Evolutionary conservation across 2,329 filamentous ascomycete species (phyloP), one percentile per base, ranked within the genome.

Genomic region (Emergomyces orientalis): DNA sequence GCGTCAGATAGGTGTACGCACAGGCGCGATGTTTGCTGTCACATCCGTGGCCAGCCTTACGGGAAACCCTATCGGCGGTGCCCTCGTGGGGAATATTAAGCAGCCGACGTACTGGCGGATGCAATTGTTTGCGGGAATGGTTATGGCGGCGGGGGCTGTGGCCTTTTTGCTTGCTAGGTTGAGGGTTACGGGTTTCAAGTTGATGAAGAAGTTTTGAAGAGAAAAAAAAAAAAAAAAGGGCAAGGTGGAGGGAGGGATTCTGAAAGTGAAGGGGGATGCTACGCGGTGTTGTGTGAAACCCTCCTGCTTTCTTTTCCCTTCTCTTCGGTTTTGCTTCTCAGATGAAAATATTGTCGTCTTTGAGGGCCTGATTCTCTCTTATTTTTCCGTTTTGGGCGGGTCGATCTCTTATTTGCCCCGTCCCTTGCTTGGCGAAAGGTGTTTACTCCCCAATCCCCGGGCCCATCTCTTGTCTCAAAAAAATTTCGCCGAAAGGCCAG

Each of bases 11-110:
- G 89, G 89, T 17, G 82, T 86, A 1, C 80, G 88, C 6, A 85
- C 82, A 1, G 89, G 89, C 0, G 81, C 82, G 0, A 79, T 84
- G 32, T 89, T 88, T 70, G 81, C 84, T 19, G 72, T 86, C 56
- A 79, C 86, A 62, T 81, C 84, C 1, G 75, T 91, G 39, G 87
- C 85, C 3, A 86, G 85, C 1, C 75, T 92, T 59, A 85, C 84
- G 0, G 86, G 87, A 0, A 84, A 81, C 55, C 88, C 88, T 0
- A 87, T 90, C 67, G 87, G 81, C 1, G 87, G 87, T 7, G 85
- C 84, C 13, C 77, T 88, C 32, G 77, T 88, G 8, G 71, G 71
- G 17, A 73, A 75, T 3, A 79, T 83, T 67, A 64, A 64, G 30
- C 63, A 80, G 52, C 86, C 85, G 2, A 72, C 72, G 8, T 88